A percentile compares a stretch with the other conserved stretches of the same genome.
Evolutionary conservation across 1,139 yeast species (phyloP).

Genomic region (Magnusiomyces suaveolens): DNA sequence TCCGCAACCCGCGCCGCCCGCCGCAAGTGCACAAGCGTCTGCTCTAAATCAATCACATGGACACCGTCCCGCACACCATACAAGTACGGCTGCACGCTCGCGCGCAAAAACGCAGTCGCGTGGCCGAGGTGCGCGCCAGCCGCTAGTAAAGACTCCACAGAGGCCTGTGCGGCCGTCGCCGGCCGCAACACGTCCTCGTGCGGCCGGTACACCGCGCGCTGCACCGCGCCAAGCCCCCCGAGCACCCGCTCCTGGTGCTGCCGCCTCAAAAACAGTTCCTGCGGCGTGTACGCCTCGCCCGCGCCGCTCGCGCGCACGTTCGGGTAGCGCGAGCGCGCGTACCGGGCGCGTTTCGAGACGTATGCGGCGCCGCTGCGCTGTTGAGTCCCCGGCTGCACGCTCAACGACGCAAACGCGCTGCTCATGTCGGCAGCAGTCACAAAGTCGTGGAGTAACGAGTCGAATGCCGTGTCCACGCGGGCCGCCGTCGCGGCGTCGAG

Average conservation of each 20-base stretch:
- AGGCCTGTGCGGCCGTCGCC: conserved; percentile 43
- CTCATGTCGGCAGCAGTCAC: conserved; percentile 24
- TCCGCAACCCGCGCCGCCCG: conserved; percentile 73
- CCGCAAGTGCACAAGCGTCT: conserved; percentile 64
- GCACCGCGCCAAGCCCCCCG: conserved; percentile 54
- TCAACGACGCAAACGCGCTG: conserved; percentile 19
- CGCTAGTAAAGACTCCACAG: conserved; percentile 65
- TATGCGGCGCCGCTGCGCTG: neutral
- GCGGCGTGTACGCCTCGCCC: conserved; percentile 52
- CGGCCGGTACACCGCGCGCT: conserved; percentile 58
- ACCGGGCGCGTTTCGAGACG: conserved; percentile 1
- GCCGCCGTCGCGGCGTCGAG: conserved; percentile 14
- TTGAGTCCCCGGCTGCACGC: too few species aligned
- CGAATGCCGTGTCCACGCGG: conserved; percentile 26
- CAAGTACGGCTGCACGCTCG: conserved; percentile 79
- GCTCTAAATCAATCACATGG: conserved; percentile 80
- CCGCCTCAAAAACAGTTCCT: conserved; percentile 70
- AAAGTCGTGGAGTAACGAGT: conserved; percentile 26
- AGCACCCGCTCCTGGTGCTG: conserved; percentile 45
- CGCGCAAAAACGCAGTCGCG: conserved; percentile 66
- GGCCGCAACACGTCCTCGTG: conserved; percentile 58
- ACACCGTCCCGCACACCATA: conserved; percentile 84
- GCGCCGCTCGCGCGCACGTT: conserved; percentile 31
- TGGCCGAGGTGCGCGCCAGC: conserved; percentile 96
- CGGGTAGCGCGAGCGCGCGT: conserved; percentile 27